A percentile compares a stretch with the other conserved stretches of the same genome.
Evolutionary conservation across 1,139 yeast genomes (phyloP).

Genomic region (Williopsis jadinii): DNA sequence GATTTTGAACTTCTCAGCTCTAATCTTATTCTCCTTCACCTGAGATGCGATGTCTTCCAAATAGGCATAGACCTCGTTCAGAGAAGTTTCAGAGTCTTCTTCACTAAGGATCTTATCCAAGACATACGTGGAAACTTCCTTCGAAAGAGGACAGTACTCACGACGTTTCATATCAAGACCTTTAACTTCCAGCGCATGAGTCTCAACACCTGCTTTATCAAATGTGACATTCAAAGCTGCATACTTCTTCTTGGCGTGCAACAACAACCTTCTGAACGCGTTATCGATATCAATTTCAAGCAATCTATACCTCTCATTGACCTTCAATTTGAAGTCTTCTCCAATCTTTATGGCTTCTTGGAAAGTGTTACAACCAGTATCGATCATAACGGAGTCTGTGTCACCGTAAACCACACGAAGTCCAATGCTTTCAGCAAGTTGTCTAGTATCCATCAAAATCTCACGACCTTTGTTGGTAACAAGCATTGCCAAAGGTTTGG

Average conservation of each 20-base stretch:
- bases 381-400: constrained; percentile 98
- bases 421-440: constrained; percentile 78
- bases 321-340: constrained; percentile 72
- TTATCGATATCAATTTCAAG: constrained; percentile 95
- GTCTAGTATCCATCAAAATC: constrained; percentile 87
- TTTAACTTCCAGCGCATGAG: constrained; percentile 69
- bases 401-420: constrained; percentile 94
- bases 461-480: constrained; percentile 96
- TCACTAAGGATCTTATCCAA: constrained; percentile 68
- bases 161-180: constrained; percentile 97
- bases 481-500: constrained; percentile 92
- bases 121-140: constrained; percentile 76
- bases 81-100: constrained; percentile 70
- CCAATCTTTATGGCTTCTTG: constrained; percentile 80
- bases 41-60: constrained; percentile 54
- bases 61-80: constrained; percentile 66
- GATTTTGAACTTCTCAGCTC: constrained; percentile 60
- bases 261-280: constrained; percentile 73
- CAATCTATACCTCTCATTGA: constrained; percentile 80
- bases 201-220: constrained; percentile 42
- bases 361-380: constrained; percentile 69
- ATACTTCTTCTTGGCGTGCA: constrained; percentile 96
- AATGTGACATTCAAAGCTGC: constrained; percentile 73
- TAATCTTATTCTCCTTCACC: constrained; percentile 54
- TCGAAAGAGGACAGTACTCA: constrained; percentile 89